Evolutionary conservation across 2,329 filamentous ascomycete genomes (phyloP).

Genomic region (Neopestalotiopsis clavispora): DNA sequence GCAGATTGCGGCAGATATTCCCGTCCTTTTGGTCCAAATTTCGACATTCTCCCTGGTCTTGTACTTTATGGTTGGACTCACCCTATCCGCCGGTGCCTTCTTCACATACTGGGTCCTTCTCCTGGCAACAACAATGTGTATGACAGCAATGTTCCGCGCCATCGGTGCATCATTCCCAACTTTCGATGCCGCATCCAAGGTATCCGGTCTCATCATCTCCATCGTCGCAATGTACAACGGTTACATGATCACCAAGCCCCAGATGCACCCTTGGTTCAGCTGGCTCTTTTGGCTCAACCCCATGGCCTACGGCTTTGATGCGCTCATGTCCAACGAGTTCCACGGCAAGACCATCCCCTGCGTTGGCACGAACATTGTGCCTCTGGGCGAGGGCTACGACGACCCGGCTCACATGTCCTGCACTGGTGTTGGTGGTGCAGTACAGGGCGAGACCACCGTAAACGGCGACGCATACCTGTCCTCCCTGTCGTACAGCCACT

Average conservation of each 20-base stretch:
- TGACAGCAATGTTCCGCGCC: slow-evolving; percentile 63
- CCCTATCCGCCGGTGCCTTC: slow-evolving; percentile 55
- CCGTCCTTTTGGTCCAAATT: slow-evolving; percentile 63
- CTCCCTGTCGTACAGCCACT: slow-evolving; percentile 57
- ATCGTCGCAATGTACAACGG: slow-evolving; percentile 48
- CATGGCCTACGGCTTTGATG: slow-evolving; percentile 72
- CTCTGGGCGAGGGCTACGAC: slow-evolving; percentile 52
- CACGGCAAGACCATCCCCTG: slow-evolving; percentile 59
- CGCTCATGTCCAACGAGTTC: slow-evolving; percentile 74
- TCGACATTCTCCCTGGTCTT: slow-evolving; percentile 60
- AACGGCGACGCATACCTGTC: slow-evolving; percentile 63
- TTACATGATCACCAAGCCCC: slow-evolving; percentile 64
- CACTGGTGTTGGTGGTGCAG: slow-evolving; percentile 62
- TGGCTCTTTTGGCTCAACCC: slow-evolving; percentile 72
- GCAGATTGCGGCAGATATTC: slow-evolving; percentile 58
- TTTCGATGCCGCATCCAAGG: slow-evolving; percentile 64
- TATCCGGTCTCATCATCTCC: slow-evolving; percentile 54
- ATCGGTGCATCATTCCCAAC: slow-evolving; percentile 60
- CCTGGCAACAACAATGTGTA: slow-evolving; percentile 56
- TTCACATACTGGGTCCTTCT: slow-evolving; percentile 66
- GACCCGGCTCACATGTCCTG: slow-evolving; percentile 53
- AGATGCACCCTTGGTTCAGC: slow-evolving; percentile 67
- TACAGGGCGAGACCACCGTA: slow-evolving; percentile 51
- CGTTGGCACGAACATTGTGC: slow-evolving; percentile 54
- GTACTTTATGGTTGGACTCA: slow-evolving; percentile 69